A percentile compares a stretch with the other conserved stretches of the same genome.
Evolutionary conservation across 1,284 basidiomycete genomes (phyloP).

Genomic region (Mycena citricolor): DNA sequence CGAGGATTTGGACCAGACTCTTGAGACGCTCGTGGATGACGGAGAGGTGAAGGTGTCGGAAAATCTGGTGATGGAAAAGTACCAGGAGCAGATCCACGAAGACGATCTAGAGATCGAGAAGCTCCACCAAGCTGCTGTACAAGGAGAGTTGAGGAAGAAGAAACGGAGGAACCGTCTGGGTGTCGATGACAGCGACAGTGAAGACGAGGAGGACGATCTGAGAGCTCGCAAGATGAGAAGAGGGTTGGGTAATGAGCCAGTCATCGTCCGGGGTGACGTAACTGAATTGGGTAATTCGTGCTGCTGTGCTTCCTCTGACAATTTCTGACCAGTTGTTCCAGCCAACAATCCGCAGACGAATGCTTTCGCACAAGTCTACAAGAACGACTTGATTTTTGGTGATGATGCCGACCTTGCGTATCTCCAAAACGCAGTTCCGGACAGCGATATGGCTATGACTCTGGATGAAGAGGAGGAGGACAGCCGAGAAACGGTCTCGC

Average conservation of each 20-base stretch:
- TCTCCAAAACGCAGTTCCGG: conserved; percentile 37
- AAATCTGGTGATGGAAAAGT: conserved; percentile 61
- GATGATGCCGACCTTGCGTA: conserved; percentile 52
- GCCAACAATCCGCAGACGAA: conserved; percentile 35
- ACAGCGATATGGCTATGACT: conserved; percentile 31
- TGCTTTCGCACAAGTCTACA: conserved; percentile 64
- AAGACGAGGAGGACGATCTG: conserved; percentile 56
- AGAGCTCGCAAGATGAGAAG: conserved; percentile 44
- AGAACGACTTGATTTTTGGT: conserved; percentile 47
- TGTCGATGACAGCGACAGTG: conserved; percentile 65
- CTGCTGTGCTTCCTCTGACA: conserved; percentile 4
- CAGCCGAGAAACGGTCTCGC: conserved; percentile 35
- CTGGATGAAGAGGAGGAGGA: conserved; percentile 35
- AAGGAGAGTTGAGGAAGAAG: conserved; percentile 61
- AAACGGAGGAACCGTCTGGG: conserved; percentile 53
- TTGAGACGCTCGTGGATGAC: conserved; percentile 64
- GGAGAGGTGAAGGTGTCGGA: conserved; percentile 53
- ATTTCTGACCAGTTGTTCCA: conserved; percentile 21
- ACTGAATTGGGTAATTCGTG: conserved; percentile 57
- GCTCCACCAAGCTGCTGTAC: conserved; percentile 52
- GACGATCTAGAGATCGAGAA: conserved; percentile 62
- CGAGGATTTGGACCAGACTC: conserved; percentile 54
- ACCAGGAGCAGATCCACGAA: conserved; percentile 61
- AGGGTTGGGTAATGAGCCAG: conserved; percentile 57
- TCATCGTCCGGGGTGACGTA: conserved; percentile 48